phyloP scores from a whole-genome alignment of 2,329 filamentous ascomycete species.

The Arthrobotrys musiformis region DNA sequence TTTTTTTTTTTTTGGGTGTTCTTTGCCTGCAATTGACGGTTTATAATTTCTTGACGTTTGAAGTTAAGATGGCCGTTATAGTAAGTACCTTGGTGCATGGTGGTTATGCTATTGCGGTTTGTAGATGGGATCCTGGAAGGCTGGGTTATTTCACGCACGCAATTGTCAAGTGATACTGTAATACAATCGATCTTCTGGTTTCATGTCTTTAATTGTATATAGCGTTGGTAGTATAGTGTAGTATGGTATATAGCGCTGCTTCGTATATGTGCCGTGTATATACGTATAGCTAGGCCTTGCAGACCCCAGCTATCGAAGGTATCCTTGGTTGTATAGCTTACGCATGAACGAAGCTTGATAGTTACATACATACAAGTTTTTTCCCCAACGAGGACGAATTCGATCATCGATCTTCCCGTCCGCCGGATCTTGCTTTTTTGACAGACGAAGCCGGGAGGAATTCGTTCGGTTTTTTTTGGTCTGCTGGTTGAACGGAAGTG shows the following conservation, averaged over 20 bases:
- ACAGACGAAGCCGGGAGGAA: constrained; percentile 27
- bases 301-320: neutral
- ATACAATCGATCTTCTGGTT: constrained; percentile 6
- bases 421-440: constrained; percentile 18
- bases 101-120: neutral
- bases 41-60: neutral
- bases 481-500: constrained; percentile 4
- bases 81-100: neutral
- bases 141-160: neutral
- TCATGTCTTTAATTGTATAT: neutral
- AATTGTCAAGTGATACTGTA: constrained; percentile 15
- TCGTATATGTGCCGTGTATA: neutral
- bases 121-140: neutral
- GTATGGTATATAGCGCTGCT: neutral
- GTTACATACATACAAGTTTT: neutral
- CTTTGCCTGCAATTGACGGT: neutral
- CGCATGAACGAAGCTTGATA: neutral
- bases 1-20: constrained; percentile 8
- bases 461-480: constrained; percentile 39
- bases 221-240: neutral
- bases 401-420: constrained; percentile 16
- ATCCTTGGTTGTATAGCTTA: neutral
- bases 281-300: neutral
- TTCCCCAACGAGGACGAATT: neutral
- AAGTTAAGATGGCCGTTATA: neutral